Evolutionary conservation across 306 rosid species (phyloP).

Genomic region (Cucurbita pepo): DNA sequence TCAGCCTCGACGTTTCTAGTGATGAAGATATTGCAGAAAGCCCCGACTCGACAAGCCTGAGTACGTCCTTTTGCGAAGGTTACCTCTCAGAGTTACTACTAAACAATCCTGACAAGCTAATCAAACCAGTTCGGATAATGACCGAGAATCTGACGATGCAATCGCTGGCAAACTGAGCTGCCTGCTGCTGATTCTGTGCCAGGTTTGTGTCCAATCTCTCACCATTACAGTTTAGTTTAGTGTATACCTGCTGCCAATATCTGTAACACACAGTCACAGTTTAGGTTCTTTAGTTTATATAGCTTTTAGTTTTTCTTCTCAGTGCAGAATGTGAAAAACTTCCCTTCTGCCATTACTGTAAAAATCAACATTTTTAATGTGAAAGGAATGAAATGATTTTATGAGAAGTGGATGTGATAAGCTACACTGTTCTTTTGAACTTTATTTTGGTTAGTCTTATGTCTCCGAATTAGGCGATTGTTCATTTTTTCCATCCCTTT

Average conservation of each 20-base stretch:
- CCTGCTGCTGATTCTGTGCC: not conserved
- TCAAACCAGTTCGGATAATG: slow-evolving; percentile 47
- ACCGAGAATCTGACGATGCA: slow-evolving; percentile 2
- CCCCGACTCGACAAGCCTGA: slow-evolving; percentile 13
- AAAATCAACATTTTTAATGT: not conserved
- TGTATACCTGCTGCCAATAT: not conserved
- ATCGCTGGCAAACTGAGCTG: slow-evolving; percentile 3
- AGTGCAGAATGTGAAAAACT: not conserved
- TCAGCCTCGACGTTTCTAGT: slow-evolving; percentile 28
- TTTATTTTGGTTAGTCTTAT: not conserved
- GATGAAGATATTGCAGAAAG: slow-evolving; percentile 32
- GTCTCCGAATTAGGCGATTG: not conserved
- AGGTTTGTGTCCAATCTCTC: not conserved
- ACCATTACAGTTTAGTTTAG: not conserved
- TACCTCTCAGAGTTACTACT: slow-evolving; percentile 22
- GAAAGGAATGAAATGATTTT: not conserved
- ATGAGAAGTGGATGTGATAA: not conserved
- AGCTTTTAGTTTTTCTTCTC: not conserved
- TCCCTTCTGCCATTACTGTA: not conserved
- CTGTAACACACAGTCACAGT: not conserved
- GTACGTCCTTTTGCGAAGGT: slow-evolving; percentile 17
- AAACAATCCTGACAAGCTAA: slow-evolving; percentile 37
- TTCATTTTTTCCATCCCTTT: not conserved
- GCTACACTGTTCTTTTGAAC: not conserved
- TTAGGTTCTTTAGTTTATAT: not conserved